These are phyloP conservation scores for Xanthoconium purpureum DNA, from an alignment of 768 basidiomycete genomes.

Conservation along the genomic window DNA sequence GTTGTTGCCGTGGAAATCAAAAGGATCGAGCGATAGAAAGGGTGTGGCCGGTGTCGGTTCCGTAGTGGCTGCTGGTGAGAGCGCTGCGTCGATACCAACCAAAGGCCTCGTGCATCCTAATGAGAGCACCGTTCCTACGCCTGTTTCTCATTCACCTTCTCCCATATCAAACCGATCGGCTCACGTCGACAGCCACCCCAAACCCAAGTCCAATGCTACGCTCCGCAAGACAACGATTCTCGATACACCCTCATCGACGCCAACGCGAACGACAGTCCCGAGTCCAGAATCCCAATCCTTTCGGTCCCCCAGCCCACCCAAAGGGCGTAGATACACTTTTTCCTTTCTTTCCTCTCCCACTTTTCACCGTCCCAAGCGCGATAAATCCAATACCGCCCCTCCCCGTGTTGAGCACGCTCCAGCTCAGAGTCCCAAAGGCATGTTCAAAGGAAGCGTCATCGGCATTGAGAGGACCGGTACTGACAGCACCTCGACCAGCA, in stretches of 20 bases:
- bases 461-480: slow-evolving; percentile 10
- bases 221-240: neutral
- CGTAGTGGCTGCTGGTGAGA: neutral
- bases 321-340: slow-evolving; percentile 23
- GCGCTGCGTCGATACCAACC: neutral
- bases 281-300: neutral
- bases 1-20: slow-evolving; percentile 24
- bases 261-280: neutral
- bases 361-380: slow-evolving; percentile 21
- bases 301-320: slow-evolving; percentile 3
- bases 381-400: slow-evolving; percentile 8
- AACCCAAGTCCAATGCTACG: neutral
- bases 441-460: neutral
- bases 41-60: neutral
- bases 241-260: neutral
- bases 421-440: neutral
- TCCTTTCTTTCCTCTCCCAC: slow-evolving; percentile 21
- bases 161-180: neutral
- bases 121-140: neutral
- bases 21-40: slow-evolving; percentile 4
- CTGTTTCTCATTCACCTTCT: neutral
- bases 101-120: neutral
- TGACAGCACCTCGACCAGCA: slow-evolving; percentile 22
- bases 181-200: neutral
- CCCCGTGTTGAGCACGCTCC: neutral